phyloP scores from a whole-genome alignment of 1,284 basidiomycete species.

The Phellinidium pouzarii region DNA sequence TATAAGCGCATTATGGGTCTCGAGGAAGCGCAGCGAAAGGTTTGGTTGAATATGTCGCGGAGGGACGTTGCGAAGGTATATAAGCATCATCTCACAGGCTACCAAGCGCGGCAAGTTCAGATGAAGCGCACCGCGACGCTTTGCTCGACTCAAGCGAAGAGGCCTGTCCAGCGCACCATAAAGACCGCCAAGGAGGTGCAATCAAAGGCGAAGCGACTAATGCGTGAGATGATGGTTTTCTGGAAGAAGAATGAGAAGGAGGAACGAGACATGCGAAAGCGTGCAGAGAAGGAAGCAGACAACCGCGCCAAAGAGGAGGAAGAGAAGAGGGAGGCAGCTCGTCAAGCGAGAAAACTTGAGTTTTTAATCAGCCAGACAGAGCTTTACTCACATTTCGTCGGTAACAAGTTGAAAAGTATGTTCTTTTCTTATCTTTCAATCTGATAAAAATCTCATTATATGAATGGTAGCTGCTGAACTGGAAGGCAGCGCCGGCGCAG shows the following conservation, averaged over 20 bases:
- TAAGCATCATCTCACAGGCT: constrained; percentile 65
- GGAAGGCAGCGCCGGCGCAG: constrained; percentile 59
- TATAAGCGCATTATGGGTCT: constrained; percentile 66
- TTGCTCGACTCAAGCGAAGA: constrained; percentile 76
- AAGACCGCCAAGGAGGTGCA: constrained; percentile 87
- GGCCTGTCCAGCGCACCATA: constrained; percentile 70
- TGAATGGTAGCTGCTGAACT: constrained; percentile 70
- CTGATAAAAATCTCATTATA: constrained; percentile 12
- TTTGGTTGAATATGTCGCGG: constrained; percentile 80
- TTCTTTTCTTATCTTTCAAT: constrained; percentile 19
- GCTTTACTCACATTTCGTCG: constrained; percentile 98
- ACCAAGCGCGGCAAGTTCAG: constrained; percentile 58
- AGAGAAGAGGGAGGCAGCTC: constrained; percentile 91
- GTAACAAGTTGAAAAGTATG: constrained; percentile 95
- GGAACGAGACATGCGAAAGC: constrained; percentile 88
- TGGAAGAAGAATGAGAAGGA: constrained; percentile 98
- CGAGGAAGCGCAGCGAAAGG: constrained; percentile 80
- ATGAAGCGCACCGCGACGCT: constrained; percentile 73
- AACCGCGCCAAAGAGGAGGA: constrained; percentile 92
- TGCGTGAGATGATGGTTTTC: constrained; percentile 94
- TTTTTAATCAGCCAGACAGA: constrained; percentile 99
- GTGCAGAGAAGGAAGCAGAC: constrained; percentile 90
- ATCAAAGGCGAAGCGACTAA: constrained; percentile 80
- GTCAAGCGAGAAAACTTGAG: constrained; percentile 95
- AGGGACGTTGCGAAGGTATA: constrained; percentile 84